Evolutionary conservation across 2,329 filamentous ascomycete species (phyloP).

Genomic region (Aspergillus pseudoglaucus): DNA sequence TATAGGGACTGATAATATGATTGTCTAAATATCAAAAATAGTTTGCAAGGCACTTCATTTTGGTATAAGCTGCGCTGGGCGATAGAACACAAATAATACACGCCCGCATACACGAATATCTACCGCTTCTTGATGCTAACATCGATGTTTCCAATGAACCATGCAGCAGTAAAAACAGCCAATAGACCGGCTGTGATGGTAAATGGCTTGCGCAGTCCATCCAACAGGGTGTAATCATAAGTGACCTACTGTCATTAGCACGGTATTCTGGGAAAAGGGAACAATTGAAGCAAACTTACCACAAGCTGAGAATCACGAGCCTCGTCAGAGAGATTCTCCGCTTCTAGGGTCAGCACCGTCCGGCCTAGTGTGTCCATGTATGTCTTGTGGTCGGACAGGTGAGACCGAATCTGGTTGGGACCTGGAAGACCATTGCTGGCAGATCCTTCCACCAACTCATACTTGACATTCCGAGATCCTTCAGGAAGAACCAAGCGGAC

Average conservation of each 20-base stretch:
- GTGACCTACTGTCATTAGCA: slow-evolving; percentile 47
- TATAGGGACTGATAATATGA: no score
- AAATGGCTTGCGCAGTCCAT: slow-evolving; percentile 77
- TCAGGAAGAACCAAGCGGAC: slow-evolving; percentile 84
- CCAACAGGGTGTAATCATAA: slow-evolving; percentile 73
- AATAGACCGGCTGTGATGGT: slow-evolving; percentile 70
- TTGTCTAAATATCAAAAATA: no score
- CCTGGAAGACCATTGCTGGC: slow-evolving; percentile 62
- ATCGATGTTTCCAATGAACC: slow-evolving; percentile 70
- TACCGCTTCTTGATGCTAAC: slow-evolving; percentile 66
- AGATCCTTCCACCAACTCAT: slow-evolving; percentile 70
- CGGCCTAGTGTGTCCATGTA: slow-evolving; percentile 92
- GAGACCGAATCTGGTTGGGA: slow-evolving; percentile 44
- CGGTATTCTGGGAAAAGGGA: background rate
- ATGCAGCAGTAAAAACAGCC: slow-evolving; percentile 66
- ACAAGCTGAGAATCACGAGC: slow-evolving; percentile 75
- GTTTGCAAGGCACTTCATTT: background rate
- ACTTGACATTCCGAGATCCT: slow-evolving; percentile 59
- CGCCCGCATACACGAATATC: slow-evolving; percentile 7
- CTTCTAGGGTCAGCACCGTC: slow-evolving; percentile 71
- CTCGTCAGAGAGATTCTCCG: slow-evolving; percentile 84
- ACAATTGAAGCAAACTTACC: slow-evolving; percentile 34
- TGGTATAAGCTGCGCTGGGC: background rate
- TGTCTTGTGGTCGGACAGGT: slow-evolving; percentile 66
- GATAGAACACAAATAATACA: slow-evolving; percentile 10